phyloP scores from a whole-genome alignment of 2,329 filamentous ascomycete species.

The Fusarium sp. region DNA sequence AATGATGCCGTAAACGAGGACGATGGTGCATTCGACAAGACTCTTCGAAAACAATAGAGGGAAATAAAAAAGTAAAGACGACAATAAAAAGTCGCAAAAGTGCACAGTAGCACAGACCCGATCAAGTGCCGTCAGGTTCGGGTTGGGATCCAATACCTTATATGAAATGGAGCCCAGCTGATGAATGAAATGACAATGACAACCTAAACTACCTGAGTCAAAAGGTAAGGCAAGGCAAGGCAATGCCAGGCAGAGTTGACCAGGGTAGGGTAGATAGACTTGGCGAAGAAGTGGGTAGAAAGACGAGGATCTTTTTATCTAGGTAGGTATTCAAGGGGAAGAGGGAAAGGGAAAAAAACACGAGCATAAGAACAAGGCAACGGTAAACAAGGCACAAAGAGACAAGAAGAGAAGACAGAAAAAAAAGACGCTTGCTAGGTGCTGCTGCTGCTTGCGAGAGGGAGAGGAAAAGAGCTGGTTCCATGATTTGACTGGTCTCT shows the following conservation, averaged over 20 bases:
- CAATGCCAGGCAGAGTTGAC: slow-evolving; percentile 18
- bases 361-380: slow-evolving; percentile 10
- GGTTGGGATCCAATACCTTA: slow-evolving; percentile 25
- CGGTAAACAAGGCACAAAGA: slow-evolving; percentile 17
- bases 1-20: slow-evolving; percentile 17
- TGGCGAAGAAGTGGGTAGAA: slow-evolving; percentile 33
- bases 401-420: background rate
- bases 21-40: slow-evolving; percentile 27
- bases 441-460: background rate
- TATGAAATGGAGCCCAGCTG: slow-evolving; percentile 31
- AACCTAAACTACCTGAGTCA: slow-evolving; percentile 7
- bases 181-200: slow-evolving; percentile 24
- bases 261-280: slow-evolving; percentile 20
- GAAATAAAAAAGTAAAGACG: slow-evolving; percentile 1
- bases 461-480: slow-evolving; percentile 8
- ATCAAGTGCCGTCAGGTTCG: slow-evolving; percentile 7
- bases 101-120: background rate
- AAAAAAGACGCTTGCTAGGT: background rate
- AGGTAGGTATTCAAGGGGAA: background rate
- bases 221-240: background rate
- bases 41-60: background rate
- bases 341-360: background rate
- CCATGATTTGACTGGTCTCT: slow-evolving; percentile 2
- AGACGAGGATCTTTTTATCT: background rate
- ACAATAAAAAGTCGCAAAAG: slow-evolving; percentile 11